phyloP scores from a whole-genome alignment of 805 yeast species.

The Myxozyma neotropica region DNA sequence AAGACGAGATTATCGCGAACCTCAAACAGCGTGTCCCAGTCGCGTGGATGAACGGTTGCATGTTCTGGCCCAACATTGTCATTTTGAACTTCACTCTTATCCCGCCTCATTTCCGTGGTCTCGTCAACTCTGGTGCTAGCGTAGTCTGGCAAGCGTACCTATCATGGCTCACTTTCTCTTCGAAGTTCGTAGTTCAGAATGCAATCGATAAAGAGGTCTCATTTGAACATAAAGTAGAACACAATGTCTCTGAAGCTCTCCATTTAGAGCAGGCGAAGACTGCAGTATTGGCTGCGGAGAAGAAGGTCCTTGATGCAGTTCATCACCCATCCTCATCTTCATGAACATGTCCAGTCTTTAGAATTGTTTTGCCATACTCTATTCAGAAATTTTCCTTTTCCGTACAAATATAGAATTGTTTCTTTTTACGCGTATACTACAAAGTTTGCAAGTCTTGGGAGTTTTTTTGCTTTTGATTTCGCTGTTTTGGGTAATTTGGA shows the following conservation, averaged over 20 bases:
- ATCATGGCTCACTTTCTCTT: conserved; percentile 28
- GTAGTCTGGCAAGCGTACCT: conserved; percentile 33
- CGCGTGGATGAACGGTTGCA: conserved; percentile 33
- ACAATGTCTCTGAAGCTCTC: conserved; percentile 8
- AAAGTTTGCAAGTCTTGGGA: background rate
- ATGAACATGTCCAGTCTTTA: background rate
- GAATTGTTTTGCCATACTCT: background rate
- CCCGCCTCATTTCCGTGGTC: conserved; percentile 34
- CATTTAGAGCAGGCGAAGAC: conserved; percentile 17
- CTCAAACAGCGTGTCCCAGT: conserved; percentile 28
- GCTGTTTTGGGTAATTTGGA: background rate
- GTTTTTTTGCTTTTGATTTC: background rate
- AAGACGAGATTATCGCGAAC: conserved; percentile 5
- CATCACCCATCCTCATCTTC: background rate
- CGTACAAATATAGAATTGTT: background rate
- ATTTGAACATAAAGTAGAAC: conserved; percentile 19
- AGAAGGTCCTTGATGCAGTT: conserved; percentile 2
- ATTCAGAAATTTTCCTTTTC: background rate
- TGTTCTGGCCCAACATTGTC: conserved; percentile 34
- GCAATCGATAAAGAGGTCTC: conserved; percentile 23
- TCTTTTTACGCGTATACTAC: background rate
- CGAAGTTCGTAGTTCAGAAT: conserved; percentile 8
- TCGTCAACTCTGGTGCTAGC: conserved; percentile 27
- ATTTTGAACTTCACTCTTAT: conserved; percentile 29
- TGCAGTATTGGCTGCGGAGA: conserved; percentile 10